Evolutionary conservation across 331 rosid genomes (phyloP).

Genomic region (Rhamnella rubrinervis): DNA sequence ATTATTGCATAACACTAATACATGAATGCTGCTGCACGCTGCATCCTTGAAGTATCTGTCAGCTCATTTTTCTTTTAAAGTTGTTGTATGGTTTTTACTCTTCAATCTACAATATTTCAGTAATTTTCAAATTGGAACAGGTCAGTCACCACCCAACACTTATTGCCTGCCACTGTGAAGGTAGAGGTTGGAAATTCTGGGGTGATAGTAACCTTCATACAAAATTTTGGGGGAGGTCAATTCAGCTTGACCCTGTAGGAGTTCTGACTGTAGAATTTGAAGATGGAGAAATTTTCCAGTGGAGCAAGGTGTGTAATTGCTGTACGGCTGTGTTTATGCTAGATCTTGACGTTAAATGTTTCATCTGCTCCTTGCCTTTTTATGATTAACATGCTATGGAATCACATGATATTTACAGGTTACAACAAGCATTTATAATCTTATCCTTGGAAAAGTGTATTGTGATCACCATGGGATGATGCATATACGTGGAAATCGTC

Average conservation of each 20-base stretch:
- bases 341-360: conserved; percentile 2
- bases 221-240: conserved; percentile 96
- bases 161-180: conserved; percentile 97
- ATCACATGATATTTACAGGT: conserved; percentile 53
- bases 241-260: conserved; percentile 97
- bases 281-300: conserved; percentile 94
- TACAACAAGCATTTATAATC: conserved; percentile 89
- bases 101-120: background rate
- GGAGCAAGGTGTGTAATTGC: conserved; percentile 82
- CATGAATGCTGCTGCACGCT: too few species aligned
- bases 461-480: conserved; percentile 96
- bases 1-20: too few species aligned
- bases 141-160: conserved; percentile 99
- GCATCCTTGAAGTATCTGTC: too few species aligned
- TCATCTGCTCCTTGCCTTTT: background rate
- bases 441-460: conserved; percentile 87
- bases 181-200: conserved; percentile 99
- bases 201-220: conserved; percentile 96
- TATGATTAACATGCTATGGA: background rate
- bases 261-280: conserved; percentile 82
- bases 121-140: conserved; percentile 47
- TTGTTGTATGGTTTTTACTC: background rate
- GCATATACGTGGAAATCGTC: conserved; percentile 84
- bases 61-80: too few species aligned
- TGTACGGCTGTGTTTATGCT: conserved; percentile 16